A percentile compares a stretch with the other conserved stretches of the same genome.
These are phyloP conservation scores for Penicillium bialowiezense DNA, from an alignment of 495 filamentous ascomycete genomes.

Conservation along the genomic window DNA sequence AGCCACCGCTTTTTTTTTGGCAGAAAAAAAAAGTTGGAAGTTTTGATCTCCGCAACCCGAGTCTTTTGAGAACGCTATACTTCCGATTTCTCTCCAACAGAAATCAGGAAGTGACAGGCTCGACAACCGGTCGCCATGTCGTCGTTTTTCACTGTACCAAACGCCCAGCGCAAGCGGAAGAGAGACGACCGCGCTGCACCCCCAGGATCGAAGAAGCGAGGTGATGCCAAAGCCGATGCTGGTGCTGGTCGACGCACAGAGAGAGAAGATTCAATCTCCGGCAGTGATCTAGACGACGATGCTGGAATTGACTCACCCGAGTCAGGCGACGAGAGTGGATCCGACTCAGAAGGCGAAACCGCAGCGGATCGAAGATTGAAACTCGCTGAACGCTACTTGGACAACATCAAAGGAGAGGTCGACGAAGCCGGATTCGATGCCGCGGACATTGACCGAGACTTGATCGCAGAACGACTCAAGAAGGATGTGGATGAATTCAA, in stretches of 20 bases:
- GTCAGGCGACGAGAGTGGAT: constrained; percentile 47
- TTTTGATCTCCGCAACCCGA: constrained; percentile 18
- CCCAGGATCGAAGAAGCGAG: constrained; percentile 56
- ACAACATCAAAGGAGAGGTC: constrained; percentile 82
- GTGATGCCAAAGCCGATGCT: constrained; percentile 38
- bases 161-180: constrained; percentile 80
- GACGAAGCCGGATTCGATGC: constrained; percentile 86
- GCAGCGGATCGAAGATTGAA: constrained; percentile 81
- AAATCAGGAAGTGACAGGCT: constrained; percentile 4
- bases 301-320: constrained; percentile 39
- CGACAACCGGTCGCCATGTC: constrained; percentile 53
- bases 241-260: constrained; percentile 28
- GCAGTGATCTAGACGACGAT: constrained; percentile 73
- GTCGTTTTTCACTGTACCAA: constrained; percentile 80
- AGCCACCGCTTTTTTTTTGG: constrained; percentile 37
- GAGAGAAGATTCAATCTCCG: constrained; percentile 72
- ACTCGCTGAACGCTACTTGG: constrained; percentile 88
- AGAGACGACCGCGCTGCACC: constrained; percentile 48
- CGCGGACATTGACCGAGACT: constrained; percentile 83
- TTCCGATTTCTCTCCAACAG: constrained; percentile 2
- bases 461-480: constrained; percentile 84
- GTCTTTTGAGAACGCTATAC: constrained; percentile 8
- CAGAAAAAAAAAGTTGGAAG: constrained; percentile 45
- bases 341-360: constrained; percentile 68
- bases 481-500: constrained; percentile 94